Percentiles rank a stretch among this genome's conserved stretches.
These are phyloP conservation scores for Colletotrichum sp. DNA, from an alignment of 2,329 filamentous ascomycete species.

Conservation along the genomic window DNA sequence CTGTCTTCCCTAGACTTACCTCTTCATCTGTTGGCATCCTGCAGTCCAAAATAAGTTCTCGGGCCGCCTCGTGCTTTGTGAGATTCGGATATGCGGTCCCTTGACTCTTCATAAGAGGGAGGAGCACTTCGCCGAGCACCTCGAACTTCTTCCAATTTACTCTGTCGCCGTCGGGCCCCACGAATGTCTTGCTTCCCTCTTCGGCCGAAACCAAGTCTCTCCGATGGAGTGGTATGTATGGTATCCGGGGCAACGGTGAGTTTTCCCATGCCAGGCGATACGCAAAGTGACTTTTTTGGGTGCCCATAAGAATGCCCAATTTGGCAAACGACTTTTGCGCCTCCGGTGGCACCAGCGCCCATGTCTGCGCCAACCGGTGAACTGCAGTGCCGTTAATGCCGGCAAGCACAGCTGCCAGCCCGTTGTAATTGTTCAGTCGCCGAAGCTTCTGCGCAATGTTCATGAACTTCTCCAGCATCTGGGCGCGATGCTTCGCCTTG, in stretches of 20 bases:
- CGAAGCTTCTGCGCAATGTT: constrained; percentile 84
- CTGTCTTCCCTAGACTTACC: constrained; percentile 56
- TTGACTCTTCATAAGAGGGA: constrained; percentile 92
- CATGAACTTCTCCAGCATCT: constrained; percentile 96
- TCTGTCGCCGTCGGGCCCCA: constrained; percentile 73
- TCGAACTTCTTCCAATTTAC: constrained; percentile 99
- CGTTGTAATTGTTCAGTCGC: constrained; percentile 96
- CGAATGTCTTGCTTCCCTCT: constrained; percentile 89
- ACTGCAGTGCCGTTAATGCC: constrained; percentile 90
- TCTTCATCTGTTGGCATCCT: constrained; percentile 86
- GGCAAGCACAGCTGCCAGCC: constrained; percentile 89
- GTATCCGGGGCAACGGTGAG: constrained; percentile 86
- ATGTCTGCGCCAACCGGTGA: constrained; percentile 81
- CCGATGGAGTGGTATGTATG: constrained; percentile 88
- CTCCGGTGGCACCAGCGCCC: constrained; percentile 73
- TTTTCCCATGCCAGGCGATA: constrained; percentile 99
- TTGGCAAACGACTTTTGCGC: constrained; percentile 86
- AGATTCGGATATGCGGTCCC: constrained; percentile 80
- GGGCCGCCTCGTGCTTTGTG: constrained; percentile 70
- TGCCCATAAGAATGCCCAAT: constrained; percentile 89
- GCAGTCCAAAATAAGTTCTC: constrained; percentile 80
- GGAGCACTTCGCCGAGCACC: constrained; percentile 88
- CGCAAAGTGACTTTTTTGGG: constrained; percentile 89
- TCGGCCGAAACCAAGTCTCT: constrained; percentile 91
- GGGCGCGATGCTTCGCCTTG: constrained; percentile 92